phyloP scores from a whole-genome alignment of 176 grass and related monocot species.

The Ensete glaucum region DNA sequence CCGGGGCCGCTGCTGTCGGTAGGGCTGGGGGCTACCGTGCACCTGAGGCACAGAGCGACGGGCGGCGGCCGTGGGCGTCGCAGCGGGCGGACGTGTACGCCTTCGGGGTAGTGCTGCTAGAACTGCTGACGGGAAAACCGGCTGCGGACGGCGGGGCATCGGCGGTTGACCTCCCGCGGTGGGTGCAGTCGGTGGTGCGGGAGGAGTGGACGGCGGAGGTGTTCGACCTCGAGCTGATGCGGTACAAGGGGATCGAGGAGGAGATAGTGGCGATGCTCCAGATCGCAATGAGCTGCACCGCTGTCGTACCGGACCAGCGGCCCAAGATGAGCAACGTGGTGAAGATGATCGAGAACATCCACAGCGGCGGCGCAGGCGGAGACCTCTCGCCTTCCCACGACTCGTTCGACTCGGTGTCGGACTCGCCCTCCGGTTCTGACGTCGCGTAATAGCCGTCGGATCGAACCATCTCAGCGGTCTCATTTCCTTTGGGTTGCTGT shows the following conservation, averaged over 20 bases:
- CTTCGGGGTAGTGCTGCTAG: slow-evolving; percentile 80
- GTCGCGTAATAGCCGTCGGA: neutral
- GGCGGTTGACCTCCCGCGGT: slow-evolving; percentile 52
- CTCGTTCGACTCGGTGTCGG: slow-evolving; percentile 36
- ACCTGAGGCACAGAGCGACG: slow-evolving; percentile 48
- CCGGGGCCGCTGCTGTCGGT: slow-evolving; percentile 22
- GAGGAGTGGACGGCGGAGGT: slow-evolving; percentile 99
- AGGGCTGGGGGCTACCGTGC: slow-evolving; percentile 56
- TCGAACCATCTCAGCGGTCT: neutral
- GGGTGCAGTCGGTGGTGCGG: slow-evolving; percentile 91
- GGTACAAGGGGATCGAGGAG: slow-evolving; percentile 95
- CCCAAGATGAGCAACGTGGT: slow-evolving; percentile 72
- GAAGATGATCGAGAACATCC: slow-evolving; percentile 85
- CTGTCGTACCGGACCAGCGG: slow-evolving; percentile 53
- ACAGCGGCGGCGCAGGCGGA: slow-evolving; percentile 15
- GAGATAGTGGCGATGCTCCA: slow-evolving; percentile 94
- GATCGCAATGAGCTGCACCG: slow-evolving; percentile 65
- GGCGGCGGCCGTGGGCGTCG: slow-evolving; percentile 61
- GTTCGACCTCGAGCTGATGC: slow-evolving; percentile 98
- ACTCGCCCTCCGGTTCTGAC: slow-evolving; percentile 68
- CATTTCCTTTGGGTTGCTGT: too few relatives aligned
- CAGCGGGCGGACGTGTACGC: slow-evolving; percentile 92
- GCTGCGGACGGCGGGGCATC: slow-evolving; percentile 31
- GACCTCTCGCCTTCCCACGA: slow-evolving; percentile 52
- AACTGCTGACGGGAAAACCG: slow-evolving; percentile 67